A percentile compares a stretch with the other conserved stretches of the same genome.
Evolutionary conservation across 2,329 filamentous ascomycete genomes (phyloP).

Genomic region (Fusarium camptoceras): DNA sequence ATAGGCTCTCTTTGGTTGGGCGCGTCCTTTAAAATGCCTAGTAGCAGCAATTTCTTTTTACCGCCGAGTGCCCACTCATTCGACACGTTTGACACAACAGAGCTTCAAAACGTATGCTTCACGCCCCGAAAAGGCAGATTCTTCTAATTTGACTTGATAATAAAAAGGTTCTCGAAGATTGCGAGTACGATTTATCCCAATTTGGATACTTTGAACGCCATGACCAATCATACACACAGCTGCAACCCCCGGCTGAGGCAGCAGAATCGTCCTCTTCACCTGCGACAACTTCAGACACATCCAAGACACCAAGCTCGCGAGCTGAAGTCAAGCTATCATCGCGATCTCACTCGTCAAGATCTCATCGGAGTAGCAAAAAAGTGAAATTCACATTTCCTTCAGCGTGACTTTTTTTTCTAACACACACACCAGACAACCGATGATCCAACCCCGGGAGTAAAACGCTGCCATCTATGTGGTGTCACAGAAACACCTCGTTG

Average conservation of each 20-base stretch:
- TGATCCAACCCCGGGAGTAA: not conserved
- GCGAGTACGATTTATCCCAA: not conserved
- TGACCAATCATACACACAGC: not conserved
- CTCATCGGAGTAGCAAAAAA: not conserved
- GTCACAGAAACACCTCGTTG: conserved; percentile 3
- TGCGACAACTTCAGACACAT: not conserved
- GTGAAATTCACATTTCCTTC: not conserved
- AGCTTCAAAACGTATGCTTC: not conserved
- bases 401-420: not conserved
- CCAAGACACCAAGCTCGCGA: not conserved
- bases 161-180: not conserved
- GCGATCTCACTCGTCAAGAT: not conserved
- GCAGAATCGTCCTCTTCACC: not conserved
- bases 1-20: no score
- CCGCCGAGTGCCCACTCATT: not conserved
- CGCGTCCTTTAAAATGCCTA: not conserved
- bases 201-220: not conserved
- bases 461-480: not conserved
- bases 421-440: not conserved
- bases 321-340: not conserved
- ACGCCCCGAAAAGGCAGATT: not conserved
- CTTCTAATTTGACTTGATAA: not conserved
- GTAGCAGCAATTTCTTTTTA: not conserved
- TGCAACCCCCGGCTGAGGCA: not conserved
- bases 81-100: not conserved